Base-by-base conservation (phyloP, 495 filamentous ascomycete genomes). In the Podospora appendiculata region DNA sequence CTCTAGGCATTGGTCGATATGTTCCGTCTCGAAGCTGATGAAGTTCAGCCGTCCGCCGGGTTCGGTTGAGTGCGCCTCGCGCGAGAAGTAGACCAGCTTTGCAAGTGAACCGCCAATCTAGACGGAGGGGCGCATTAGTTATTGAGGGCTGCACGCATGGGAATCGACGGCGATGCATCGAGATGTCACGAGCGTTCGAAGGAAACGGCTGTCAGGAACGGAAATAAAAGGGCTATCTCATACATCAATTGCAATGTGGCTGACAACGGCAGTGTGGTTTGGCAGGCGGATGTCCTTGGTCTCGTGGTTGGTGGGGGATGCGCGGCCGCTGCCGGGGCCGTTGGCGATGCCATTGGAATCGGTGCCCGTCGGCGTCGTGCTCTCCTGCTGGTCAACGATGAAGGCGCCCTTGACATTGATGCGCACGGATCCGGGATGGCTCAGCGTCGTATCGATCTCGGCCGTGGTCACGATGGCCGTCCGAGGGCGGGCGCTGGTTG, bases 381-480 rank as follows among this genome's bases (percentile, higher is more conserved):
- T 53, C 17, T 60, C 53, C 46, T 89, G 85, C 53, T 90, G 83
- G 62, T 96, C 89, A 55, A 93, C 90, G 52, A 98, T 97, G 64
- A 95, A 96, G 12, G 93, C 93, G 61, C 92, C 93, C 59, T 86
- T 82, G 44, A 97, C 92, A 62, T 98, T 96, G 68, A 98, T 97
- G 63, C 86, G 81, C 47, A 94, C 88, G 4, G 86, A 79, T 16
- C 90, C 90, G 3, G 90, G 90, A 56, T 91, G 88, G 57, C 75
- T 79, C 61, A 96, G 87, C 4, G 88, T 82, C 50, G 82, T 84
- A 62, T 91, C 84, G 47, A 89, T 82, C 55, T 76, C 76, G 41
- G 74, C 71, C 12, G 70, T 75, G 48, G 64, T 77, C n/a, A 65
- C 70, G 25, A 25, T 25, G 54, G 63, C 63, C 32, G 64, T 70